Percentiles rank a stretch among this genome's conserved stretches.
Evolutionary conservation across 106 monocot genomes (phyloP).

Genomic region (Platanthera zijinensis): DNA sequence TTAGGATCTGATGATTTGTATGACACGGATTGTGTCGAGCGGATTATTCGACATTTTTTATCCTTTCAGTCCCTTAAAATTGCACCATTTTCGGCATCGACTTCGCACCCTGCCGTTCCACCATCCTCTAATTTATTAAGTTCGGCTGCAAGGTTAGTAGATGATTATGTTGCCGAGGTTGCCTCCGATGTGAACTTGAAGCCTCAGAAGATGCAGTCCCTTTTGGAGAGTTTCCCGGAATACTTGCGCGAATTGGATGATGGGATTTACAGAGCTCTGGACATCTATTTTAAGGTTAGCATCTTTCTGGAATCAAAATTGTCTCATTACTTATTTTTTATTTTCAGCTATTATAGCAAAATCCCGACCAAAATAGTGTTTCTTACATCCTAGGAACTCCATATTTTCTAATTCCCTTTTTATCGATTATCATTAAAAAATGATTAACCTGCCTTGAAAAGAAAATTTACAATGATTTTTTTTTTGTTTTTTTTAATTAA

Average conservation of each 20-base stretch:
- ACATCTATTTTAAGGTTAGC: slow-evolving; percentile 68
- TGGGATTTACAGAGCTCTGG: slow-evolving; percentile 73
- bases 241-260: slow-evolving; percentile 60
- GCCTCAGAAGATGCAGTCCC: slow-evolving; percentile 40
- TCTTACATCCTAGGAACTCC: too few relatives aligned
- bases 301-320: background rate
- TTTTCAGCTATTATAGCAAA: too few relatives aligned
- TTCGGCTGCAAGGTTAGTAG: slow-evolving; percentile 40
- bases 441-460: too few relatives aligned
- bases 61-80: slow-evolving; percentile 11
- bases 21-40: slow-evolving; percentile 43
- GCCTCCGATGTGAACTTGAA: slow-evolving; percentile 71
- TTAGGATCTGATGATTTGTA: slow-evolving; percentile 41
- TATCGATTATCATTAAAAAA: too few relatives aligned
- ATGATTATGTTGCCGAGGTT: slow-evolving; percentile 70
- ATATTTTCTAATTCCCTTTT: too few relatives aligned
- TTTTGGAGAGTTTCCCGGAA: slow-evolving; percentile 59
- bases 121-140: background rate
- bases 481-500: too few relatives aligned
- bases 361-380: too few relatives aligned
- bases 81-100: slow-evolving; percentile 20
- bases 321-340: background rate
- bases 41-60: slow-evolving; percentile 37
- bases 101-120: slow-evolving; percentile 12
- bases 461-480: too few relatives aligned